Base-by-base conservation (phyloP, 2,329 filamentous ascomycete genomes). In the Apiospora malaysiana region DNA sequence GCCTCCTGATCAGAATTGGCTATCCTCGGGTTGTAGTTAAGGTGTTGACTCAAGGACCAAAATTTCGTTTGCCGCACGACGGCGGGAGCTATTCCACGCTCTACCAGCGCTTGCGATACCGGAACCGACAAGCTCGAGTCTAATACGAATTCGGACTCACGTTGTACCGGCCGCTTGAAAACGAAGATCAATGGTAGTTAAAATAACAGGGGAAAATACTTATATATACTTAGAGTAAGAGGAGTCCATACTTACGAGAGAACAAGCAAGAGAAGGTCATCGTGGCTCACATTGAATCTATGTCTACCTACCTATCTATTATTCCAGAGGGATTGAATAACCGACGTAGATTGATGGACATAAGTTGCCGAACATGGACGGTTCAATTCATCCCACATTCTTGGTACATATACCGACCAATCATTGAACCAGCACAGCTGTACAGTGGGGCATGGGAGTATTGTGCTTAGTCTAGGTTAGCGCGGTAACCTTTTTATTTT, bases 1-100 rank as follows among this genome's bases (percentile, higher is more conserved):
- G 74, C 65, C 72, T 72, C 74, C 73, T 75, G 76, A 78, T 69
- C 73, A 77, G 76, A 76, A 75, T 68, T 71, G 72, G 75, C 73
- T 43, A 46, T 59, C 51, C 51, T 59, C 70, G 47, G 70, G 45
- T 68, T 49, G 74, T 75, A 78, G 78, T 77, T 43, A 69, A 46
- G 25, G 49, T 68, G 47, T 75, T 76, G 75, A 78, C 74, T 78
- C 74, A 73, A 32, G 59, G 68, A 43, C 70, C 49, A 71, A 71
- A 68, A 43, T 49, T 71, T 70, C 68, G 68, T 40, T 63, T 63
- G 56, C 49, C 49, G 49, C 25, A 56, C 49, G 49, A 27, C 49
- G 49, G 21, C 56, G 56, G 56, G 56, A 63, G 56, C 56, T 40
- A 63, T 51, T 21, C 51, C 56, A 63, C 21, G 49, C n/a, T n/a